Evolutionary conservation across 208 protist species (phyloP).

Genomic region (Crithidia sp.): DNA sequence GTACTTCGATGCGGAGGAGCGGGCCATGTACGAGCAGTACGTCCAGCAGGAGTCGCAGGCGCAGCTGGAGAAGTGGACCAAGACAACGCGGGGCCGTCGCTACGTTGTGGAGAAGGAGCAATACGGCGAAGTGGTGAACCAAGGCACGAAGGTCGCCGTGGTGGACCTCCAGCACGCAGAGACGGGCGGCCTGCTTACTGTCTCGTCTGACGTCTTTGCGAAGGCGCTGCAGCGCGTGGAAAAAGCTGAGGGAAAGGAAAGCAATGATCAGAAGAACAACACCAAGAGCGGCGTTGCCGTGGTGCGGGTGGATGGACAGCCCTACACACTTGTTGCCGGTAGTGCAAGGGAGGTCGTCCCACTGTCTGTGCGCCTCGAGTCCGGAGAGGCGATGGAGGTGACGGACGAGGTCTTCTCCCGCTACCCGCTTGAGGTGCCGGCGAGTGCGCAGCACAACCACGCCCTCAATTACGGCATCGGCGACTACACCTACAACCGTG

Average conservation of each 20-base stretch:
- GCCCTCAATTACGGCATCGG: slow-evolving; percentile 82
- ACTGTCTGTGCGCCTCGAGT: slow-evolving; percentile 72
- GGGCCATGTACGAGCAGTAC: slow-evolving; percentile 83
- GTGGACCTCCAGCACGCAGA: slow-evolving; percentile 70
- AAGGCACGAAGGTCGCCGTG: slow-evolving; percentile 54
- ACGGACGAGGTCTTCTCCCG: slow-evolving; percentile 69
- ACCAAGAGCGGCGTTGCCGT: slow-evolving; percentile 2
- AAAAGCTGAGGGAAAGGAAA: slow-evolving; percentile 8
- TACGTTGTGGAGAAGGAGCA: slow-evolving; percentile 70
- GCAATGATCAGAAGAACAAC: no score
- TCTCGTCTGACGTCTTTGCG: slow-evolving; percentile 49
- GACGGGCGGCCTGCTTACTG: slow-evolving; percentile 60
- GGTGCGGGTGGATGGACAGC: slow-evolving; percentile 54
- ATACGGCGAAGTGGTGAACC: slow-evolving; percentile 69
- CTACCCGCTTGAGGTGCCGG: slow-evolving; percentile 68
- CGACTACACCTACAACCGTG: slow-evolving; percentile 86
- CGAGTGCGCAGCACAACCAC: slow-evolving; percentile 63
- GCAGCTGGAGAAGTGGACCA: slow-evolving; percentile 68
- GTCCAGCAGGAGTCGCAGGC: slow-evolving; percentile 59
- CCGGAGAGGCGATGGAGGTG: slow-evolving; percentile 69
- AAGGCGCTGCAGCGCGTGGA: slow-evolving; percentile 32
- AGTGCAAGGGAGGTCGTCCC: slow-evolving; percentile 59
- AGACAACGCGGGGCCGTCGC: slow-evolving; percentile 53
- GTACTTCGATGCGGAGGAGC: slow-evolving; percentile 80
- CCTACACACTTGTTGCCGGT: slow-evolving; percentile 41